Conservation (phyloP, 306 rosid genomes). For the Acacia acuminata region DNA sequence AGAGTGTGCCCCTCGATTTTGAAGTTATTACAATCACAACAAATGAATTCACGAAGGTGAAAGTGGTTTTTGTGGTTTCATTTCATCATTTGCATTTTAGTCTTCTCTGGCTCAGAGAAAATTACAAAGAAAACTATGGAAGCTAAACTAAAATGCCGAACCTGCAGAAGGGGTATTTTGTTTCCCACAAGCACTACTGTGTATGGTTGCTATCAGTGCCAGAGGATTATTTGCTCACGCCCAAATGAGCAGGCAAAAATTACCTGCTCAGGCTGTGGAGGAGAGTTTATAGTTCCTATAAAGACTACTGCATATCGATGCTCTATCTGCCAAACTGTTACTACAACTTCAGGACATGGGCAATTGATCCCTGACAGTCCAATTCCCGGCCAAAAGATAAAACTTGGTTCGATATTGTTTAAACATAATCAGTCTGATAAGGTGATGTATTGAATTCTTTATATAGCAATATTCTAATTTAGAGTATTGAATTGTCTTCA, state of each 20-base stretch:
- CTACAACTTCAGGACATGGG: not conserved
- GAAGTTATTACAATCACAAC: not conserved
- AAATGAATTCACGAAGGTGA: not conserved
- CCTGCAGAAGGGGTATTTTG: conserved; percentile 13
- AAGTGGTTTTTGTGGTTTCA: not conserved
- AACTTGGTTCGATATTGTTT: not conserved
- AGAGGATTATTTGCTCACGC: not conserved
- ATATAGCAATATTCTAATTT: not conserved
- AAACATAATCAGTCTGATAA: not conserved
- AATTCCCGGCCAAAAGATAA: not conserved
- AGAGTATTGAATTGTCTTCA: not conserved
- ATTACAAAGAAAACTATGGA: conserved; percentile 20
- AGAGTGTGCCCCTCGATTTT: not conserved
- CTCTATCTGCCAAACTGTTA: not conserved
- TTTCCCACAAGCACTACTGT: not conserved
- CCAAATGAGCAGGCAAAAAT: conserved; percentile 7
- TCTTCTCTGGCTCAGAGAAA: conserved; percentile 1
- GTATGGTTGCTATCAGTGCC: not conserved
- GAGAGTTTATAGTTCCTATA: not conserved
- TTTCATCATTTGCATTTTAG: not conserved
- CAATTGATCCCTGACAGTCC: not conserved
- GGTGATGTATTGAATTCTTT: not conserved
- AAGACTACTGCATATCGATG: conserved; percentile 11
- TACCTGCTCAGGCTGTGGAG: conserved; percentile 22
- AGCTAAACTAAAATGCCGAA: not conserved